A percentile compares a stretch with the other conserved stretches of the same genome.
Conservation (phyloP, 176 grass and related monocot species). For the Avena sativa region DNA sequence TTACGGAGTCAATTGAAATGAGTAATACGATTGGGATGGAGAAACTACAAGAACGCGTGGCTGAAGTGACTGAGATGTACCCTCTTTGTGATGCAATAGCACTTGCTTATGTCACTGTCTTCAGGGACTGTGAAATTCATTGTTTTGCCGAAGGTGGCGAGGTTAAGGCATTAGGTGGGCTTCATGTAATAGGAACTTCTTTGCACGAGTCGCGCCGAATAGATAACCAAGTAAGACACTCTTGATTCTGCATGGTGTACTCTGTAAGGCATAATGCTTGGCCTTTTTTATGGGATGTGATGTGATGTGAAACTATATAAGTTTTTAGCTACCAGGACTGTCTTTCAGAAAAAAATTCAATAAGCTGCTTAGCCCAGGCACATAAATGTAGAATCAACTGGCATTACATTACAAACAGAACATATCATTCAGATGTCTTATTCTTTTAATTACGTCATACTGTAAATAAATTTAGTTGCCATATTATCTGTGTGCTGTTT, state of each 20-base stretch:
- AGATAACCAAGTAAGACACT: constrained; percentile 92
- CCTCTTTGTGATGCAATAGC: constrained; percentile 73
- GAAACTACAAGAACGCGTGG: constrained; percentile 69
- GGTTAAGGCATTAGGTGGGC: constrained; percentile 92
- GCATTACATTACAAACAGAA: constrained; percentile 24
- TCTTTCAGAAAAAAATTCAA: not conserved
- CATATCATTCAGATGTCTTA: not conserved
- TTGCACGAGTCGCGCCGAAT: constrained; percentile 95
- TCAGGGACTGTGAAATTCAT: constrained; percentile 85
- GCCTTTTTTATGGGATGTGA: constrained; percentile 15
- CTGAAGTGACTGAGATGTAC: constrained; percentile 67
- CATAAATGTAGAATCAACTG: constrained; percentile 25
- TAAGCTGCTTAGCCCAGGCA: constrained; percentile 9
- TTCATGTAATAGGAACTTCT: constrained; percentile 97
- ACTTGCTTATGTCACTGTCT: constrained; percentile 74
- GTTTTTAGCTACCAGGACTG: not conserved
- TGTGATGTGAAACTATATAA: constrained; percentile 1
- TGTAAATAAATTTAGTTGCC: not conserved
- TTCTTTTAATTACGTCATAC: constrained; percentile 31
- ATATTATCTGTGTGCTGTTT: constrained; percentile 27
- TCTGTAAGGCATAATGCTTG: constrained; percentile 12
- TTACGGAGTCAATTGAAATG: constrained; percentile 82
- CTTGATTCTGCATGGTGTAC: constrained; percentile 4
- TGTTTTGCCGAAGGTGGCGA: constrained; percentile 80
- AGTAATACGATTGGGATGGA: constrained; percentile 67